These are phyloP conservation scores for Tetrahymena elliotti DNA, from an alignment of 73 alveolate genomes.

Conservation along the genomic window DNA sequence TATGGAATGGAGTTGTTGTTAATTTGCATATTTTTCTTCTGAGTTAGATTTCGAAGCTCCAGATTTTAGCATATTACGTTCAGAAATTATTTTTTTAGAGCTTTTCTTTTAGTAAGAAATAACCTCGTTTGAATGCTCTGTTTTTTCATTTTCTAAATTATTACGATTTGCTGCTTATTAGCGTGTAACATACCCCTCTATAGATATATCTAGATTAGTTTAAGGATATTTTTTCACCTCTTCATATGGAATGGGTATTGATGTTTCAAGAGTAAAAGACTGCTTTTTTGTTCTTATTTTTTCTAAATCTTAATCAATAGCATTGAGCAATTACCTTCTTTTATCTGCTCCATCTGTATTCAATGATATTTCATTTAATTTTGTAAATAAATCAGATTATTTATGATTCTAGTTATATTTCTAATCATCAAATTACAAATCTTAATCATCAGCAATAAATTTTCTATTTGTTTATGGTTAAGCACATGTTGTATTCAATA, in stretches of 20 bases:
- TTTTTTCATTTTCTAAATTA: background rate
- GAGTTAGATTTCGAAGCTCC: background rate
- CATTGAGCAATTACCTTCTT: background rate
- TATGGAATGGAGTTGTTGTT: background rate
- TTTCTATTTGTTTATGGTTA: background rate
- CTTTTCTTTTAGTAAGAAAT: background rate
- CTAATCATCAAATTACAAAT: background rate
- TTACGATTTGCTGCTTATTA: background rate
- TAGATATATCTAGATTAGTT: background rate
- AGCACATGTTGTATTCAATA: background rate
- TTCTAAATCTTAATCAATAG: background rate
- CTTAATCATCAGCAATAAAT: background rate
- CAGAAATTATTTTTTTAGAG: background rate
- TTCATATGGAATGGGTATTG: background rate
- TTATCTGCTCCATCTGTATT: background rate
- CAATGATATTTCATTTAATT: background rate
- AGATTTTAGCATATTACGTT: background rate
- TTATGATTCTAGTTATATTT: background rate
- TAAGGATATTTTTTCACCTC: background rate
- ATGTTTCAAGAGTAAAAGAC: background rate
- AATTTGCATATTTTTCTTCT: background rate
- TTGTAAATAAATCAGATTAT: background rate
- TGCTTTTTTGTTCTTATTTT: background rate
- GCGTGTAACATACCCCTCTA: background rate
- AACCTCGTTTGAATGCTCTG: background rate